Percentiles rank a stretch among this genome's conserved stretches.
Conservation (phyloP, 164 flowering plant genomes). For the Annona squamosa region DNA sequence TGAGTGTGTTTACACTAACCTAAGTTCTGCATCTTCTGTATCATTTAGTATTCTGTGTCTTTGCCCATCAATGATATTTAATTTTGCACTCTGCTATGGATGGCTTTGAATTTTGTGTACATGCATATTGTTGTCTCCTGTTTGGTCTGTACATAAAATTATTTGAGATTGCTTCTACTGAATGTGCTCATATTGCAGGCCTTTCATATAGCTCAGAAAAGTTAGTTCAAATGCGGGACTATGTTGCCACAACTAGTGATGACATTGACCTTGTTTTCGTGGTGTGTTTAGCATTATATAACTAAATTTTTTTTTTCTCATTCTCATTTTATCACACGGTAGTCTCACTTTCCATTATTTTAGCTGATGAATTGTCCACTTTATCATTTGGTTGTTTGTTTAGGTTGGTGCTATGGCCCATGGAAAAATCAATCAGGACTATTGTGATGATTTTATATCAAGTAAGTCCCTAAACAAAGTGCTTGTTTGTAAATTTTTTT, state of each 20-base stretch:
- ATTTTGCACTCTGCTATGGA: background rate
- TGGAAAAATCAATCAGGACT: constrained; percentile 55
- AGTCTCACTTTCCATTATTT: background rate
- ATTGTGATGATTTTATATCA: constrained; percentile 56
- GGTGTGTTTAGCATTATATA: constrained; percentile 33
- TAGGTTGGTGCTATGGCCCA: constrained; percentile 91
- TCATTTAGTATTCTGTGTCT: background rate
- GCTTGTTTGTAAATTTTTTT: background rate
- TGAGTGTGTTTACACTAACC: no score
- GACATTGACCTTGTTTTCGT: constrained; percentile 70
- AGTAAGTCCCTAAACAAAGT: constrained; percentile 24
- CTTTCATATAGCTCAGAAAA: constrained; percentile 76
- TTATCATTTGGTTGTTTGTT: constrained; percentile 1
- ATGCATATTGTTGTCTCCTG: background rate
- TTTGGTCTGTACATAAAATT: background rate
- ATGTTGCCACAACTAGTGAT: constrained; percentile 35
- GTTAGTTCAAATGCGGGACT: constrained; percentile 42
- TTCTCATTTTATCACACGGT: background rate
- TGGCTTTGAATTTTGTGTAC: background rate
- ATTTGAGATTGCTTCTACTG: background rate
- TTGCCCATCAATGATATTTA: background rate
- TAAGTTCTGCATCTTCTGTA: no score
- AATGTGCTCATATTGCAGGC: constrained; percentile 37
- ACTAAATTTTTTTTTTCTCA: background rate
- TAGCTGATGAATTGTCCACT: background rate